phyloP scores from a whole-genome alignment of 179 eudicot genomes.

The Camellia oleifera region DNA sequence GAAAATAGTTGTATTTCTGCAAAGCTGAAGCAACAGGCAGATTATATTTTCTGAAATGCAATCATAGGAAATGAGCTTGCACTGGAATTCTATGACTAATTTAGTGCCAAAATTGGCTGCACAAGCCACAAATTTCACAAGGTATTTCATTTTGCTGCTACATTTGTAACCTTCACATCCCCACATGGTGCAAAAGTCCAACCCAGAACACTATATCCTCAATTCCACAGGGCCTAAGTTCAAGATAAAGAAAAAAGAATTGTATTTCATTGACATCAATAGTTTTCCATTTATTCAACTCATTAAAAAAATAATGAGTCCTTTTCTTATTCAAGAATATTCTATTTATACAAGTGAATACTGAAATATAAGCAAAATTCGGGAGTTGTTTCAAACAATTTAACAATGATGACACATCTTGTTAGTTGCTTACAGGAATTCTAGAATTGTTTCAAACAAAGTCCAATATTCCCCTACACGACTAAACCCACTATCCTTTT shows the following conservation, averaged over 20 bases:
- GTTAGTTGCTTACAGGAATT: neutral
- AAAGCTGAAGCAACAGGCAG: neutral
- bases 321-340: neutral
- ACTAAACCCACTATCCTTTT: too few species aligned
- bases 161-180: neutral
- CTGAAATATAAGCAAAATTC: neutral
- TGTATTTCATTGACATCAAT: neutral
- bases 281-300: neutral
- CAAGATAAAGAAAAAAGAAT: neutral
- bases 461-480: too few species aligned
- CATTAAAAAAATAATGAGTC: neutral
- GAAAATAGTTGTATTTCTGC: neutral
- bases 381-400: slow-evolving; percentile 3
- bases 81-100: neutral
- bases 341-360: neutral
- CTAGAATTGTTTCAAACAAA: neutral
- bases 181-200: neutral
- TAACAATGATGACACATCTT: neutral
- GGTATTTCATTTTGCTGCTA: neutral
- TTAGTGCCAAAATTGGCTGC: neutral
- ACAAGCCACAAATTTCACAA: neutral
- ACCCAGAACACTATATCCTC: neutral
- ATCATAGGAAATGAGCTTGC: neutral
- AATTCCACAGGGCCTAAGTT: neutral
- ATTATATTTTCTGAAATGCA: slow-evolving; percentile 10